Conservation (phyloP, 2,329 filamentous ascomycete genomes). For the Hypoxylon sp. region DNA sequence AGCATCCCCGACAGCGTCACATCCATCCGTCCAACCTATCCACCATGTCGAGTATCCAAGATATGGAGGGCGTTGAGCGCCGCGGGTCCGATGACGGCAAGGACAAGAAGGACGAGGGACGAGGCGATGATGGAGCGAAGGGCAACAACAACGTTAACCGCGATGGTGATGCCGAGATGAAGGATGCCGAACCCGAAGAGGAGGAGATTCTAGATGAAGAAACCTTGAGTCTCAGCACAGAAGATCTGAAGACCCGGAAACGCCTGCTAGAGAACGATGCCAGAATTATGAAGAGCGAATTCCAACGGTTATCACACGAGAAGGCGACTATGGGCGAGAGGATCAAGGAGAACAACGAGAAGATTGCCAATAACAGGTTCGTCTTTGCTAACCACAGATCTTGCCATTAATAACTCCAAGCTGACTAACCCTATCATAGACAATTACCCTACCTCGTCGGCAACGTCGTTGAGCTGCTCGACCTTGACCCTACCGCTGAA, state of each 20-base stretch:
- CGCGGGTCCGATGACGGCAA: slow-evolving; percentile 56
- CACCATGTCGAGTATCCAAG: slow-evolving; percentile 54
- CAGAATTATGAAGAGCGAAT: slow-evolving; percentile 98
- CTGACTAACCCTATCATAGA: slow-evolving; percentile 63
- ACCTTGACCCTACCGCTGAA: slow-evolving; percentile 95
- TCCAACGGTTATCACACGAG: slow-evolving; percentile 92
- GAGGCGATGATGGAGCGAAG: slow-evolving; percentile 70
- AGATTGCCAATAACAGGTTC: slow-evolving; percentile 99
- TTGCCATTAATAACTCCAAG: slow-evolving; percentile 18
- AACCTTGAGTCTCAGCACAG: slow-evolving; percentile 91
- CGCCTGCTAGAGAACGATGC: slow-evolving; percentile 97
- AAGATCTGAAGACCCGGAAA: slow-evolving; percentile 92
- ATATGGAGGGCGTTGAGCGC: slow-evolving; percentile 48
- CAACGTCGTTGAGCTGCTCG: slow-evolving; percentile 96
- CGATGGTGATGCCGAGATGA: slow-evolving; percentile 89
- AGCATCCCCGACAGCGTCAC: slow-evolving; percentile 20
- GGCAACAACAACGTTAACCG: slow-evolving; percentile 64
- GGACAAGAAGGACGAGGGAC: slow-evolving; percentile 69
- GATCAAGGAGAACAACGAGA: slow-evolving; percentile 99
- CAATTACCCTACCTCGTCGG: slow-evolving; percentile 98
- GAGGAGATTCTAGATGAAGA: slow-evolving; percentile 92
- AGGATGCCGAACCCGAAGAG: slow-evolving; percentile 81
- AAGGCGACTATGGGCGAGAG: slow-evolving; percentile 97
- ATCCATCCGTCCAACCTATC: slow-evolving; percentile 21
- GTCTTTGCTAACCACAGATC: slow-evolving; percentile 45